A percentile compares a stretch with the other conserved stretches of the same genome.
These are phyloP conservation scores for Boletus tomentosulus DNA, from an alignment of 768 basidiomycete species.

Conservation along the genomic window DNA sequence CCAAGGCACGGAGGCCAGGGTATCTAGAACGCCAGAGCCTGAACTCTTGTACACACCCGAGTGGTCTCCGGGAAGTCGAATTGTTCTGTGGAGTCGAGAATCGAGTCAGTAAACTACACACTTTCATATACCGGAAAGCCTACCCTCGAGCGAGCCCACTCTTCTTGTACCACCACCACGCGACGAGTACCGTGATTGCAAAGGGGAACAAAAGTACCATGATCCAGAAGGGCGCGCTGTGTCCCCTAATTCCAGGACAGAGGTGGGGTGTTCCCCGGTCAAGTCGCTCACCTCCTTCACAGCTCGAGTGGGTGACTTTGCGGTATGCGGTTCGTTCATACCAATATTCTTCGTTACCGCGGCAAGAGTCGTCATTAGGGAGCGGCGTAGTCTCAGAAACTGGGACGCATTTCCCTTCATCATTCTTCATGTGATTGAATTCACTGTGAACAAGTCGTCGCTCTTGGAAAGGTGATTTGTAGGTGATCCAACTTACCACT, in stretches of 20 bases:
- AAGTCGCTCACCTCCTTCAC: slow-evolving; percentile 73
- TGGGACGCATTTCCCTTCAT: slow-evolving; percentile 70
- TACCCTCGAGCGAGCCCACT: slow-evolving; percentile 75
- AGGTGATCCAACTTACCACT: slow-evolving; percentile 64
- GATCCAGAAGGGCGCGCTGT: slow-evolving; percentile 81
- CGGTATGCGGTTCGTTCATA: slow-evolving; percentile 92
- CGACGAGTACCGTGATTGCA: slow-evolving; percentile 68
- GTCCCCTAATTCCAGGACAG: slow-evolving; percentile 79
- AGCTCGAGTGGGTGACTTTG: slow-evolving; percentile 84
- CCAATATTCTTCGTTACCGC: slow-evolving; percentile 71
- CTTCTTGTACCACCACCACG: slow-evolving; percentile 76
- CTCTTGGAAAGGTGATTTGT: not conserved
- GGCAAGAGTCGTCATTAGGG: slow-evolving; percentile 58
- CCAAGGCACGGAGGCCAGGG: slow-evolving; percentile 86
- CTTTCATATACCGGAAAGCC: slow-evolving; percentile 25
- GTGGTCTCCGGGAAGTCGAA: slow-evolving; percentile 63
- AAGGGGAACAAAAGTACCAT: slow-evolving; percentile 75
- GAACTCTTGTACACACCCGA: slow-evolving; percentile 28
- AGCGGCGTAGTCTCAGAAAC: slow-evolving; percentile 65
- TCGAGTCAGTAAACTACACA: slow-evolving; percentile 1
- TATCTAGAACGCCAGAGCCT: slow-evolving; percentile 55
- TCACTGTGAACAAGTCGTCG: slow-evolving; percentile 50
- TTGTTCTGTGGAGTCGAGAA: slow-evolving; percentile 46
- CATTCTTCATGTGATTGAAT: slow-evolving; percentile 81
- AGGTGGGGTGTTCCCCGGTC: slow-evolving; percentile 71